Evolutionary conservation across 176 grass and related monocot species (phyloP).

Genomic region (Rhipidocladum racemiflorum): DNA sequence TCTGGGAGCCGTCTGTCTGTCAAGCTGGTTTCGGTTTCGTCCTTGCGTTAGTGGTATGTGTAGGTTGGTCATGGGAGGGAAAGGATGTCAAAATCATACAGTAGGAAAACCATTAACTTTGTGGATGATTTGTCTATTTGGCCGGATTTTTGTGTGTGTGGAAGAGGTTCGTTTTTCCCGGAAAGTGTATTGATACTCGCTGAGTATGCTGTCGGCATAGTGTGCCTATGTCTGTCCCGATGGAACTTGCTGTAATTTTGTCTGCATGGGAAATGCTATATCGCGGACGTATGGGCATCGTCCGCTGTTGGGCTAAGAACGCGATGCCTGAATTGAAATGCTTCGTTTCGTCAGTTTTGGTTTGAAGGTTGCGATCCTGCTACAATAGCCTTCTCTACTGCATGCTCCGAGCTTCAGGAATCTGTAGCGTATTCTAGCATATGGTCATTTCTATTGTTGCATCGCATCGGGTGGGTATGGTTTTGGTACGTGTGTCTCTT

Average conservation of each 20-base stretch:
- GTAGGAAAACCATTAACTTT: slow-evolving; percentile 4
- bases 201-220: slow-evolving; percentile 6
- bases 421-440: background rate
- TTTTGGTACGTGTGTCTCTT: background rate
- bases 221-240: slow-evolving; percentile 1
- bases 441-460: background rate
- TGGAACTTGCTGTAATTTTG: slow-evolving; percentile 32
- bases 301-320: background rate
- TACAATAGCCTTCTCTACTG: background rate
- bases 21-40: slow-evolving; percentile 13
- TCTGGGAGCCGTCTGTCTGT: slow-evolving; percentile 22
- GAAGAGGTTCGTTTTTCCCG: slow-evolving; percentile 9
- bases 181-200: background rate
- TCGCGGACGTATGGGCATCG: background rate
- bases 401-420: background rate
- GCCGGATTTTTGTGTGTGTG: background rate
- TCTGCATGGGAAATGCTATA: slow-evolving; percentile 16
- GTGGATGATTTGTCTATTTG: slow-evolving; percentile 29
- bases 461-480: background rate
- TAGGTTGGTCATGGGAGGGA: slow-evolving; percentile 5
- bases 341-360: background rate
- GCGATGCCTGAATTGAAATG: background rate
- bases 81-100: slow-evolving; percentile 17
- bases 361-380: background rate
- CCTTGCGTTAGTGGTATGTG: slow-evolving; percentile 20